Conservation (phyloP, 148 eudicot genomes). For the Rhododendron simsii region DNA sequence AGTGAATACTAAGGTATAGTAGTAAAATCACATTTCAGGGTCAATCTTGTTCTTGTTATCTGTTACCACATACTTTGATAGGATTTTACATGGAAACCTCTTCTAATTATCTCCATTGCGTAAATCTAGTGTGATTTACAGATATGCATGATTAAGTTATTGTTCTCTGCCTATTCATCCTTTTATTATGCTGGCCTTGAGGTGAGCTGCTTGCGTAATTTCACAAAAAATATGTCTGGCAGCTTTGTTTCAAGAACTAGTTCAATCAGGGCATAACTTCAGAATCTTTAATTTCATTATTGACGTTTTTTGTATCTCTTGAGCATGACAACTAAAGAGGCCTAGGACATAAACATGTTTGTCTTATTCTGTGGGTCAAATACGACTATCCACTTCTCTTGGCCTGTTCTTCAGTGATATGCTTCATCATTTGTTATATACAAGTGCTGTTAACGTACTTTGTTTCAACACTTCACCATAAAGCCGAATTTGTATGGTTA, state of each 20-base stretch:
- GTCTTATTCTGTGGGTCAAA: neutral
- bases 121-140: neutral
- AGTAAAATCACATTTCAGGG: conserved; percentile 1
- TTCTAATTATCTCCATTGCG: neutral
- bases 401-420: neutral
- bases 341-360: neutral
- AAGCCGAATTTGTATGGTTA: neutral
- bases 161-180: neutral
- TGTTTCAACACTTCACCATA: neutral
- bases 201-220: neutral
- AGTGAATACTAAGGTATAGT: neutral
- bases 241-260: neutral
- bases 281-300: neutral
- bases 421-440: neutral
- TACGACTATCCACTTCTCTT: neutral
- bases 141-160: neutral
- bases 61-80: neutral
- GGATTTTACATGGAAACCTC: neutral
- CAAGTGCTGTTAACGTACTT: neutral
- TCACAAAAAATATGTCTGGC: neutral
- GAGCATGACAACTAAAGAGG: neutral
- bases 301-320: neutral
- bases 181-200: neutral
- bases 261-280: neutral
- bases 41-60: neutral